Evolutionary conservation across 2,329 filamentous ascomycete species (phyloP), one percentile per base, ranked within the genome.

Genomic region (Coniochaeta sp.): DNA sequence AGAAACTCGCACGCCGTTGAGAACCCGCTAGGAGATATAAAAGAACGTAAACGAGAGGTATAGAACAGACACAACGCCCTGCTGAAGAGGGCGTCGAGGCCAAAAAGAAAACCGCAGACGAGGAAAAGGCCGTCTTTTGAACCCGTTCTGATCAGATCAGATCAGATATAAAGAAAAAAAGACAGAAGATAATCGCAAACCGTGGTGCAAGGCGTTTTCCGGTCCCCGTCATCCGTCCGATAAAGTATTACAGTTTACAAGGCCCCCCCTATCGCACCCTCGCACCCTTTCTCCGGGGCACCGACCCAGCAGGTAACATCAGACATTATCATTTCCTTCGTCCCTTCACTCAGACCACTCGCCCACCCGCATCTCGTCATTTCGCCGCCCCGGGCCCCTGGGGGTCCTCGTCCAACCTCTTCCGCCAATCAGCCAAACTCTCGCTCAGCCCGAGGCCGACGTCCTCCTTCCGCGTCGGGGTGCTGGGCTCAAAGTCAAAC

Each of bases 351-450:
- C 16, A 17, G 22, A 17, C 16, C 31, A 36, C 54, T 36, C 34
- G 3, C 14, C 34, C 34, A 3, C 8, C 34, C 19, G 22, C n/a
- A 14, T 22, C 47, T 24, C n/a, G 22, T 52, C 26, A 52, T 22
- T 31, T 52, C 47, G 47, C 24, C 2, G 47, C 22, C 47, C 47
- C 47, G 16, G 47, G 47, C 22, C 47, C 47, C 12, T 52, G n/a
- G 2, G 19, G 43, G 6, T 44, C 36, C 7, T 69, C 76, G 72
- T 93, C 89, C 60, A 95, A 79, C 68, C 89, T 81, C 73, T 90
- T 89, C 66, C 90, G 82, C 91, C 91, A 96, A 70, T 90, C 89
- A 12, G 88, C 87, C 50, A 95, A 74, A 67, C 86, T 91, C 70
- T 88, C 88, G 68, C 84, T 91, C 66, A 91, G 77, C 26, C 79